A percentile compares a stretch with the other conserved stretches of the same genome.
Evolutionary conservation across 192 early-diverging fungal genomes (phyloP).

Genomic region (Funneliformis mosseae): DNA sequence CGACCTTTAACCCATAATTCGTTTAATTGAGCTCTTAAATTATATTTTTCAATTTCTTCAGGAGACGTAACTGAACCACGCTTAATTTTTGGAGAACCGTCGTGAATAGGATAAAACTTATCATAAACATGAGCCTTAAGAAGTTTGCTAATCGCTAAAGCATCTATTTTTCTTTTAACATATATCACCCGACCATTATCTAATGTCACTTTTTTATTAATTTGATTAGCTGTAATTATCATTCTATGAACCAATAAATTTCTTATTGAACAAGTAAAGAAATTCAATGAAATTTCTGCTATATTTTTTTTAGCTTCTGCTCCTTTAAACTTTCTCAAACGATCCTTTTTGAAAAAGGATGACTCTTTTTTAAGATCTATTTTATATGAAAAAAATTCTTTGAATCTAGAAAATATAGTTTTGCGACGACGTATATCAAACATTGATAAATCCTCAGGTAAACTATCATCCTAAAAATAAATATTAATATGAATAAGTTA

Average conservation of each 20-base stretch:
- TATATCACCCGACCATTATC: conserved; percentile 32
- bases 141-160: conserved; percentile 49
- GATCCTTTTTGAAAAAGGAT: conserved; percentile 41
- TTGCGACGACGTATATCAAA: conserved; percentile 20
- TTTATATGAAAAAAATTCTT: conserved; percentile 20
- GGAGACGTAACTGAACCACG: conserved; percentile 35
- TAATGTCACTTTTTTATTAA: conserved; percentile 35
- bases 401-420: not conserved
- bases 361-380: conserved; percentile 41
- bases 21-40: conserved; percentile 45
- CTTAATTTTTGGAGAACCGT: conserved; percentile 49
- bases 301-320: conserved; percentile 40
- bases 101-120: conserved; percentile 58
- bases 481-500: too few species aligned
- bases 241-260: conserved; percentile 34
- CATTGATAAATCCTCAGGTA: conserved; percentile 4
- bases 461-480: not conserved
- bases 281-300: conserved; percentile 45
- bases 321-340: conserved; percentile 38
- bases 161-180: conserved; percentile 35
- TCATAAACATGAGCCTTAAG: conserved; percentile 46
- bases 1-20: conserved; percentile 45
- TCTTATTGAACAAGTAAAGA: conserved; percentile 36
- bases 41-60: conserved; percentile 32
- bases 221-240: conserved; percentile 24